Evolutionary conservation across 768 basidiomycete species (phyloP).

Genomic region (Lanmaoa rubissima): DNA sequence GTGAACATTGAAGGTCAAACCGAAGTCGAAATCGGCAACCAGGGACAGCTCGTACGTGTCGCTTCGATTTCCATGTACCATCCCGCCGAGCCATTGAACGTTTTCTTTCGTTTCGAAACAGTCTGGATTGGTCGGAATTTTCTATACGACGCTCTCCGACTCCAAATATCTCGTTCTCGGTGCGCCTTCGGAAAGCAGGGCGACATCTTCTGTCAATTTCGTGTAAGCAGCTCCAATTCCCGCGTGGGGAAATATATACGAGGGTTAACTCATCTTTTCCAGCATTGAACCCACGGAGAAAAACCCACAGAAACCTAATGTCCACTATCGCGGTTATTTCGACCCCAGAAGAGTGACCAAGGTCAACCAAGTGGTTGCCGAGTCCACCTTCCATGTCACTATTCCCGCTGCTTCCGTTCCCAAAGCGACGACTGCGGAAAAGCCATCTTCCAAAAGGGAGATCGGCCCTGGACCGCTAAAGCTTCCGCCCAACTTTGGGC

Average conservation of each 20-base stretch:
- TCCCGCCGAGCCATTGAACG: neutral
- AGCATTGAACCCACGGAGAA: conserved; percentile 34
- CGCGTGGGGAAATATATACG: neutral
- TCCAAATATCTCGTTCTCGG: conserved; percentile 34
- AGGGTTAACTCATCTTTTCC: neutral
- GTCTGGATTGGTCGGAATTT: conserved; percentile 36
- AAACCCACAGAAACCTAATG: conserved; percentile 15
- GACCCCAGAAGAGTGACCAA: conserved; percentile 32
- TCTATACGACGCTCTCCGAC: conserved; percentile 37
- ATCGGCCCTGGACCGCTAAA: conserved; percentile 17
- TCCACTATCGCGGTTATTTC: conserved; percentile 30
- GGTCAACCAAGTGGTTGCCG: conserved; percentile 36
- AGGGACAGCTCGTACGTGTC: conserved; percentile 27
- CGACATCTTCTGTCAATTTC: conserved; percentile 39
- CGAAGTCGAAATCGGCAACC: conserved; percentile 24
- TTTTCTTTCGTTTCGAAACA: too few relatives aligned
- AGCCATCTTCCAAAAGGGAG: conserved; percentile 15
- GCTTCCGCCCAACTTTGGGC: conserved; percentile 9
- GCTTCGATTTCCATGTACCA: neutral
- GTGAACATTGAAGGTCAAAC: conserved; percentile 29
- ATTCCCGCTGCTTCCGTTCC: conserved; percentile 25
- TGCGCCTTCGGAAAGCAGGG: conserved; percentile 30
- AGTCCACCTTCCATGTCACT: conserved; percentile 22
- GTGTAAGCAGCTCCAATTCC: conserved; percentile 27
- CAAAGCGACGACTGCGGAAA: neutral